Base-by-base conservation (phyloP, 345 rosid species). In the Rhizophora apiculata region DNA sequence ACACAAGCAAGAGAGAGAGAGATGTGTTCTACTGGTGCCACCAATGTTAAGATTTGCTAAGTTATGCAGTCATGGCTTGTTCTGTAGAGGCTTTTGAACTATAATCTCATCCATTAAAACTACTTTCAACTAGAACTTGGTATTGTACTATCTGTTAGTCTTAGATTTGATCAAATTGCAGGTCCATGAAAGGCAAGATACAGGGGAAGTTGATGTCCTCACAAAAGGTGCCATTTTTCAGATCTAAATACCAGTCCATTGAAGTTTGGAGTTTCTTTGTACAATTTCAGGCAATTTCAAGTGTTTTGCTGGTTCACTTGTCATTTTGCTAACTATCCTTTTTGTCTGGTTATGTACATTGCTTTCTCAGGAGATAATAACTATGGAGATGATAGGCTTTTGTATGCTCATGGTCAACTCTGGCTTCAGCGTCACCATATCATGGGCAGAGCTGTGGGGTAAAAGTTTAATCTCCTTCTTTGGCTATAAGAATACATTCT, bases 131-230 rank as follows among this genome's bases (percentile, higher is more conserved):
- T n/a, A 26, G 59, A 29, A n/a, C 59, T 55, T 19, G 8, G 15
- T 55, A 5, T 24, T 39, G 27, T 55, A 24, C 3, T 55, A n/a
- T n/a, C 18, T 63, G 66, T 10, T 37, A 63, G 59, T 8, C 49
- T 37, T 37, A 63, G 49, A 31, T 62, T 36, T 70, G 21, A 58
- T 69, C 59, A 26, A 68, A 39, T 43, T 63, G 68, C 75, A 95
- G 98, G 96, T 92, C 72, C 98, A 96, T 72, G 94, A 96, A 82
- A 85, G 90, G 61, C 71, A 82, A 80, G 89, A 87, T 69, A 94
- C 88, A 29, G 86, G 85, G 68, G 91, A 88, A 81, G 97, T 92
- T 74, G 99, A 96, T 80, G 90, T 96, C 74, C 89, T 96, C 52
- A 92, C 99, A 8, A 90, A 96, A 90, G 99, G 99, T 95, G 36